Conservation (phyloP, 1,284 basidiomycete species). For the Takashimella koratensis region DNA sequence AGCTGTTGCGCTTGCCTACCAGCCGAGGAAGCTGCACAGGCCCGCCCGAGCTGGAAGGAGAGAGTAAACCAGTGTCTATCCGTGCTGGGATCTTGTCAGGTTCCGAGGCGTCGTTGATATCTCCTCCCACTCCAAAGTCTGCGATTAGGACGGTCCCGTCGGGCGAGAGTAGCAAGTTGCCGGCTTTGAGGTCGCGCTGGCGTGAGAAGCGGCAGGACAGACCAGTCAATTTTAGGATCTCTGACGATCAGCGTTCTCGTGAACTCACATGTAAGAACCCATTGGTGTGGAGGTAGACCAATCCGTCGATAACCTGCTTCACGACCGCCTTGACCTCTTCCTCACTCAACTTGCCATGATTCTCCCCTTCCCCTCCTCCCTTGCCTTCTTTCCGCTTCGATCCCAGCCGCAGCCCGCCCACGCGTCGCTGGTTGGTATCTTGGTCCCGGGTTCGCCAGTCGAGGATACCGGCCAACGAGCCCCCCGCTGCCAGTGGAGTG, state of each 20-base stretch:
- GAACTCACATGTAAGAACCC: conserved; percentile 70
- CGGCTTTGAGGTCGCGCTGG: conserved; percentile 57
- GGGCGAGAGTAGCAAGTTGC: conserved; percentile 83
- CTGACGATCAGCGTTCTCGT: neutral
- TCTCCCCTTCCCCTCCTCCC: neutral
- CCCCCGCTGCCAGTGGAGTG: conserved; percentile 39
- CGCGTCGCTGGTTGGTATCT: neutral
- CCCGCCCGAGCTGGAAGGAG: conserved; percentile 62
- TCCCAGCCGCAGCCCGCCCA: neutral
- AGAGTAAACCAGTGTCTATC: conserved; percentile 66
- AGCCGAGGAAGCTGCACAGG: neutral
- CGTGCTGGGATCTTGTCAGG: neutral
- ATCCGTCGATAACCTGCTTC: conserved; percentile 79
- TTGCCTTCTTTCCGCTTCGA: neutral
- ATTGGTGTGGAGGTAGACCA: conserved; percentile 82
- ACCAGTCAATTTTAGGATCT: neutral
- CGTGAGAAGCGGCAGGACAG: neutral
- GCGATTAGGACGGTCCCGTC: conserved; percentile 76
- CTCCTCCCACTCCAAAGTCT: conserved; percentile 77
- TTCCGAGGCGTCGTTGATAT: conserved; percentile 19
- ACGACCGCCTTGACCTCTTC: conserved; percentile 50
- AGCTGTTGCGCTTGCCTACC: conserved; percentile 74
- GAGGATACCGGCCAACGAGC: conserved; percentile 38
- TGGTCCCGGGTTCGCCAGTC: conserved; percentile 29
- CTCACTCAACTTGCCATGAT: conserved; percentile 25